Evolutionary conservation across 139 green algal genomes (phyloP).

Genomic region (Tetradesmus obliquus): DNA sequence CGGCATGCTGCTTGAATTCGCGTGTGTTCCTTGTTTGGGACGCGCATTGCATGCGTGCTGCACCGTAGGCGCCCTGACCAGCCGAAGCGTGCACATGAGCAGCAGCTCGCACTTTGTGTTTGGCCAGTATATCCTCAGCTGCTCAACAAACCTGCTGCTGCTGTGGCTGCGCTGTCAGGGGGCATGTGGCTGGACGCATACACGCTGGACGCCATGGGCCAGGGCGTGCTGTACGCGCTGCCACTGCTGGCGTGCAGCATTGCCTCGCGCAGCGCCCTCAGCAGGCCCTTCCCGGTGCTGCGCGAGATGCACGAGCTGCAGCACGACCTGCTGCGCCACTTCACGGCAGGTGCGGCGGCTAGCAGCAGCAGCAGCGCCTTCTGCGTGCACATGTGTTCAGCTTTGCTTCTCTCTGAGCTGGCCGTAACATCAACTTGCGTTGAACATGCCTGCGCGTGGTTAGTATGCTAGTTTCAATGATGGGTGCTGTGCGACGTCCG

Average conservation of each 20-base stretch:
- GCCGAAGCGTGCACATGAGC: background rate
- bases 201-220: conserved; percentile 25
- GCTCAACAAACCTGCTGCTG: background rate
- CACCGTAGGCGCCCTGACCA: no score
- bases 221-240: conserved; percentile 32
- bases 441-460: no score
- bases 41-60: no score
- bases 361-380: background rate
- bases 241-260: conserved; percentile 47
- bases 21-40: no score
- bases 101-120: background rate
- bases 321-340: conserved; percentile 14
- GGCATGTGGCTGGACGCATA: conserved; percentile 25
- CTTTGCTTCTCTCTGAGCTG: no score
- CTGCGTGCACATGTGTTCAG: background rate
- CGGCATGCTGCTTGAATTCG: background rate
- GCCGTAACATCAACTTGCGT: no score
- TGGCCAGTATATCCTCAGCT: background rate
- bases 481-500: no score
- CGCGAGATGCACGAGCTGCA: conserved; percentile 50
- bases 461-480: no score
- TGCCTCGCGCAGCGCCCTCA: conserved; percentile 17
- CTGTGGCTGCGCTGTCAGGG: conserved; percentile 12
- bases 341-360: conserved; percentile 32
- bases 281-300: conserved; percentile 48